Evolutionary conservation across 352 stramenopile species (phyloP).

Genomic region (Hyaloperonospora brassicae): DNA sequence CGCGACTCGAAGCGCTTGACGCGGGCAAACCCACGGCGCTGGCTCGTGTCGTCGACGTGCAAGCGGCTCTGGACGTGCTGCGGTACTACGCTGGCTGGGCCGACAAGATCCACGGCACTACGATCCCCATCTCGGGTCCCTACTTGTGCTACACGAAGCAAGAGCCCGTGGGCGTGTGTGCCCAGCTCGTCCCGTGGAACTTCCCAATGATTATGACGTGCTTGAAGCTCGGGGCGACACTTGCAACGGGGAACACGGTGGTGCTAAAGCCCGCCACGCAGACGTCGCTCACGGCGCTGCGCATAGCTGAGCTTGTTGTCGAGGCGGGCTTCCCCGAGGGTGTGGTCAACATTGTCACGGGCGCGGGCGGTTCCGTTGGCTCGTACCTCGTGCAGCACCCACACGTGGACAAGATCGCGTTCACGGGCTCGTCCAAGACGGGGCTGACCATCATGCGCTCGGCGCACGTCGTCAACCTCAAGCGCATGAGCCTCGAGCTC

Average conservation of each 20-base stretch:
- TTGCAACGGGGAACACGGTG: constrained; percentile 87
- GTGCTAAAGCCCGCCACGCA: constrained; percentile 92
- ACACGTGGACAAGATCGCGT: constrained; percentile 76
- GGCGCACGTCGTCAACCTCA: constrained; percentile 55
- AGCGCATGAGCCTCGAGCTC: constrained; percentile 63
- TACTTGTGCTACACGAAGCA: constrained; percentile 54
- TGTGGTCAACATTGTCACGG: constrained; percentile 78
- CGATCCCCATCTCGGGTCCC: constrained; percentile 42
- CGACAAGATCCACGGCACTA: constrained; percentile 69
- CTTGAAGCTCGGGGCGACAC: constrained; percentile 85
- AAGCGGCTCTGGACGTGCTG: constrained; percentile 72
- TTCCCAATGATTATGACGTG: constrained; percentile 94
- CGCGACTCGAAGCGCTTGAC: constrained; percentile 88
- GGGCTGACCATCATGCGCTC: constrained; percentile 61
- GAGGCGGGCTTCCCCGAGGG: constrained; percentile 65
- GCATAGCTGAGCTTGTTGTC: constrained; percentile 71
- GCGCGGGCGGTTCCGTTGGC: constrained; percentile 31
- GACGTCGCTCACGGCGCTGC: constrained; percentile 89
- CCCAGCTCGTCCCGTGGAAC: constrained; percentile 37
- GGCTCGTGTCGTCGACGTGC: constrained; percentile 71
- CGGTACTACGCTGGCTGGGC: constrained; percentile 90
- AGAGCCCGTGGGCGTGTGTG: constrained; percentile 80
- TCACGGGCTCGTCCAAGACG: constrained; percentile 61
- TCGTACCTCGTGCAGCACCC: constrained; percentile 40
- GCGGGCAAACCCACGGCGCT: constrained; percentile 89